phyloP scores from a whole-genome alignment of 2,329 filamentous ascomycete genomes.

The Tolypocladium album region DNA sequence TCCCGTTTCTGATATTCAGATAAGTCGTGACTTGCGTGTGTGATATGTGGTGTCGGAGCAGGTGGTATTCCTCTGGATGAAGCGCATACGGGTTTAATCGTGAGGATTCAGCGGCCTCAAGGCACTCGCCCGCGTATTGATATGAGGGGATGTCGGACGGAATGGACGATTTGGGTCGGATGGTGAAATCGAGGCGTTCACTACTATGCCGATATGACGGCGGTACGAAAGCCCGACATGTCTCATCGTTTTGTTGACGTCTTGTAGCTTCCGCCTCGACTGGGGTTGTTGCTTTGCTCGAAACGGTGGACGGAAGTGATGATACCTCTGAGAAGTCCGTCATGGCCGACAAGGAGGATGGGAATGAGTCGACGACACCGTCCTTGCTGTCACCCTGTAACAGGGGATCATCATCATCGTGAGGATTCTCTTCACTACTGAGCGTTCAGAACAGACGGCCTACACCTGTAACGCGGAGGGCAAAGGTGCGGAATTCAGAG shows the following conservation, averaged over 20 bases:
- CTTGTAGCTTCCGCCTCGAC: slow-evolving; percentile 27
- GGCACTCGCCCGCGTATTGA: slow-evolving; percentile 85
- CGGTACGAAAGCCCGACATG: slow-evolving; percentile 7
- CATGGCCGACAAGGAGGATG: slow-evolving; percentile 40
- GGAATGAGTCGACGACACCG: slow-evolving; percentile 28
- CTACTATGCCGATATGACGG: slow-evolving; percentile 17
- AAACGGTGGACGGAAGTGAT: slow-evolving; percentile 41
- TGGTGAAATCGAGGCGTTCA: slow-evolving; percentile 38
- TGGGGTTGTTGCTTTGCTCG: slow-evolving; percentile 55
- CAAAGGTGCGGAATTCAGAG: not conserved
- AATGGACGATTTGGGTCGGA: slow-evolving; percentile 73
- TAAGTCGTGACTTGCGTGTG: slow-evolving; percentile 88
- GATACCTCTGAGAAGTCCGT: slow-evolving; percentile 47
- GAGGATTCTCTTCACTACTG: slow-evolving; percentile 7
- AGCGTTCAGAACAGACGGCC: not conserved
- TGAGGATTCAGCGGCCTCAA: slow-evolving; percentile 80
- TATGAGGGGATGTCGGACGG: slow-evolving; percentile 60
- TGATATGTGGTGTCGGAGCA: slow-evolving; percentile 73
- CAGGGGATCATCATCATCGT: slow-evolving; percentile 7
- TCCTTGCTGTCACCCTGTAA: slow-evolving; percentile 8
- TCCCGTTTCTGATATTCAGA: slow-evolving; percentile 90
- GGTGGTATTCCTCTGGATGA: slow-evolving; percentile 71
- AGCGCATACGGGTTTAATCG: slow-evolving; percentile 82
- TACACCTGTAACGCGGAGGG: not conserved
- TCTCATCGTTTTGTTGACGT: slow-evolving; percentile 10